Evolutionary conservation across 768 basidiomycete genomes (phyloP), one percentile per base, ranked within the genome.

Genomic region (Ephemerocybe angulata): DNA sequence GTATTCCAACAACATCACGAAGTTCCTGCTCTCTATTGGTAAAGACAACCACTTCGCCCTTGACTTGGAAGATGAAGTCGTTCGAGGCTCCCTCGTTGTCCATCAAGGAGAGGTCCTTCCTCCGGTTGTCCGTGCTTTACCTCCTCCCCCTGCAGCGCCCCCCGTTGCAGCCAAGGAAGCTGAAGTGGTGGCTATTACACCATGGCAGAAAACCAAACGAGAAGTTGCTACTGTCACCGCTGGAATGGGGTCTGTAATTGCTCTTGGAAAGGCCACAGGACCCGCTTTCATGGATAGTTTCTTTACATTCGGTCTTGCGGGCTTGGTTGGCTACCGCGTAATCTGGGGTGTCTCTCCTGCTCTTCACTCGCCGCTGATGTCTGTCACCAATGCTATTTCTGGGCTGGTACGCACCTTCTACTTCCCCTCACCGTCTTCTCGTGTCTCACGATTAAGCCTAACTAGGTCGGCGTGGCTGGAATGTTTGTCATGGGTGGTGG

Each of bases 401-500:
- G 90, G 90, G 72, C 66, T 69, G 64, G 81, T 74, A 46, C 56
- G 70, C 43, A 50, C 35, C 57, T 25, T 17, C n/a, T 46, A 3
- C n/a, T 5, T n/a, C 25, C 27, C 27, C 25, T 19, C 31, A 44
- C 31, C 29, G 50, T 42, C 28, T 30, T 35, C 35, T 28, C 15
- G 7, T 58, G 15, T 40, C 33, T 52, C 46, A 31, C 41, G 30
- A 15, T 29, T 25, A 30, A 27, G 27, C 4, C 2, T 12, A 10
- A 19, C 38, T 53, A 21, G 84, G 88, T 91, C 51, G 90, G 90
- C 35, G 73, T 92, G 31, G 92, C 90, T 17, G 92, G 92, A 33
- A 75, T 94, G 66, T 93, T 92, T 64, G 82, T 94, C 35, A 93
- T 94, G 91, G 92, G 92, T 41, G 92, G 92, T 30, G 87, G 91